phyloP scores from a whole-genome alignment of 257 asterid genomes.

The Fraxinus anomala region DNA sequence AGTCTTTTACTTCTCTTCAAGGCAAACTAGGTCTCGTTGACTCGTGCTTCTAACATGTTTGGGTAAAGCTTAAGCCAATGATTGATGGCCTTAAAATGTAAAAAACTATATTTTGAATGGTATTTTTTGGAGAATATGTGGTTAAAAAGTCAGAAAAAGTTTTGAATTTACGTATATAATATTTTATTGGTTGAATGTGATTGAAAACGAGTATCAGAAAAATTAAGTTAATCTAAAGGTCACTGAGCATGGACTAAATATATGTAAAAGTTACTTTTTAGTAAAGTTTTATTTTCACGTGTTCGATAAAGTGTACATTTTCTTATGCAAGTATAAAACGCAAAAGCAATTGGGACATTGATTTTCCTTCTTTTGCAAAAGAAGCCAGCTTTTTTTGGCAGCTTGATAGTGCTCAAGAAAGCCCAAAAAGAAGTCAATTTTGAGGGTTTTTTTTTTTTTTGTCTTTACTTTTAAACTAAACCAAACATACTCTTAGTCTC shows the following conservation, averaged over 20 bases:
- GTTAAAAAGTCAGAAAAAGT: no score
- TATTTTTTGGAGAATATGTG: no score
- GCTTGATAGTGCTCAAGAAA: not conserved
- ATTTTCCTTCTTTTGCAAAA: not conserved
- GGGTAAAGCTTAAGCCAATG: not conserved
- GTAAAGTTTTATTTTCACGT: no score
- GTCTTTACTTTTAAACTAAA: not conserved
- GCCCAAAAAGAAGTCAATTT: not conserved
- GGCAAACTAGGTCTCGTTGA: constrained; percentile 24
- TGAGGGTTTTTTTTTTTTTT: not conserved
- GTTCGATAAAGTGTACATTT: not conserved
- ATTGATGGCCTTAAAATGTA: no score
- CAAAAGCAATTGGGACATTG: no score
- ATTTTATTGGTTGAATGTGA: no score
- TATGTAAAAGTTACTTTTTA: not conserved
- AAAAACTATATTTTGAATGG: no score
- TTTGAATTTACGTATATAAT: no score
- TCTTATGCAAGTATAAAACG: no score
- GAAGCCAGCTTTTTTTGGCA: not conserved
- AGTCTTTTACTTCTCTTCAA: constrained; percentile 24
- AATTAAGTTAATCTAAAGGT: no score
- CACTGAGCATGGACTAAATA: no score
- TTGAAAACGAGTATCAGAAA: no score
- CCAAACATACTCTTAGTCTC: not conserved
- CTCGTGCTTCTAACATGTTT: constrained; percentile 16